Base-by-base conservation (phyloP, 208 protist genomes). In the Endotrypanum monterogeii region DNA sequence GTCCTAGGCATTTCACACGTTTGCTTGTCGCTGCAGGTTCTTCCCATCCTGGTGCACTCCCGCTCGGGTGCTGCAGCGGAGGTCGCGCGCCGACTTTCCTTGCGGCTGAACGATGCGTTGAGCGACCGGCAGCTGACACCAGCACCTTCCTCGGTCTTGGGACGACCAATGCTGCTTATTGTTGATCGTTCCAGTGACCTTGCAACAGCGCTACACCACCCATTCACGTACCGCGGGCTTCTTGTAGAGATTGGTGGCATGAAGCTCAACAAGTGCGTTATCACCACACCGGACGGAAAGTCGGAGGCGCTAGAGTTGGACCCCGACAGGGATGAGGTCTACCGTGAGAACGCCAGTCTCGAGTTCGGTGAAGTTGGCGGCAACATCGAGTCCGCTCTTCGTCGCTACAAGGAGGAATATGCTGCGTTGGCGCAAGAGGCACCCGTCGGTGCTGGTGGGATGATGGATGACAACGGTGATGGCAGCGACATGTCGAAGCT, bases 221-320 rank as follows among this genome's bases (percentile, higher is more conserved):
- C 92, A 14, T 98, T 96, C 80, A 89, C 89, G 37, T 98, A 98
- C 76, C 92, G 91, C 56, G 90, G 91, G 32, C 79, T 98, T 16
- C 78, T 98, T 8, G 80, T 92, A 11, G 94, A 98, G 71, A 60
- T 89, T 25, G 86, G 85, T 16, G 80, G 84, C 63, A 94, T 98
- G 91, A 79, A 80, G 48, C 80, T 98, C 60, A 98, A 98, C 80
- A 95, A 91, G 66, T 92, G 88, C 61, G 67, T 70, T 39, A 67
- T 94, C 25, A 79, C 54, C 37, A 81, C 78, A 23, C 56, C 82
- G 6, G 87, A 87, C 73, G 89, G 87, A 48, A 88, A 86, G 60
- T 85, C 86, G 39, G 82, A 89, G 73, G 56, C 83, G 55, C 83
- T 96, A 25, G 94, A 98, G 75, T 76, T 98, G 54, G 92, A 96